Evolutionary conservation across 305 asterid species (phyloP).

Genomic region (Fraxinus platypoda): DNA sequence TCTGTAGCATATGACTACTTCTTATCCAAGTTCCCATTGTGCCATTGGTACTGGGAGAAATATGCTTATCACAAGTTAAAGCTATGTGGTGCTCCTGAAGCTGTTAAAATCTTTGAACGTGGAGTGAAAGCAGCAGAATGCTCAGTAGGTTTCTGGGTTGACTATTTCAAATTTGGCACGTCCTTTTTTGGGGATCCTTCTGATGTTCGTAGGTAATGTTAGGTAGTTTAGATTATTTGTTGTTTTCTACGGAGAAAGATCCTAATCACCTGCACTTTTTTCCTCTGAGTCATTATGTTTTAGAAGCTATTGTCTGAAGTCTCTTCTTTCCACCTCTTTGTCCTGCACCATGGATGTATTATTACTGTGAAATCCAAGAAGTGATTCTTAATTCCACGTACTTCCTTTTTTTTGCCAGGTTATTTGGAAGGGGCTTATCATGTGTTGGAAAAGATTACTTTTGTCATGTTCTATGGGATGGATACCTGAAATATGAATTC

Average conservation of each 20-base stretch:
- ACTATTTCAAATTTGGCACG: conserved; percentile 63
- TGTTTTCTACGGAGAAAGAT: conserved; percentile 18
- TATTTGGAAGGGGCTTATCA: conserved; percentile 68
- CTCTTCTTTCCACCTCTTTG: conserved; percentile 6
- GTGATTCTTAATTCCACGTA: conserved; percentile 9
- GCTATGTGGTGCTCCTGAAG: conserved; percentile 55
- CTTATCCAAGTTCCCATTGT: conserved; percentile 70
- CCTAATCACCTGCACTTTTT: neutral
- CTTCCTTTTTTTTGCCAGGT: conserved; percentile 44
- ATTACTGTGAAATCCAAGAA: conserved; percentile 17
- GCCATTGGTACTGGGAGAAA: conserved; percentile 84
- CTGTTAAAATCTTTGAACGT: conserved; percentile 66
- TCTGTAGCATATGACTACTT: conserved; percentile 72
- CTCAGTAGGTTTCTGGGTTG: conserved; percentile 84
- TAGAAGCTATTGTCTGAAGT: conserved; percentile 14
- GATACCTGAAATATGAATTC: conserved; percentile 74
- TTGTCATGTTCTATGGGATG: conserved; percentile 83
- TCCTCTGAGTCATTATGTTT: conserved; percentile 6
- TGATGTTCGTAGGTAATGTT: conserved; percentile 75
- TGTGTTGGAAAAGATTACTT: conserved; percentile 79
- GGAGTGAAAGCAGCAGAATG: conserved; percentile 54
- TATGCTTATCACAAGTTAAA: conserved; percentile 68
- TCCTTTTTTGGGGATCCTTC: conserved; percentile 58
- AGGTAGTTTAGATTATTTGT: conserved; percentile 24
- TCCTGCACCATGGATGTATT: conserved; percentile 16